Base-by-base conservation (phyloP, 1,284 basidiomycete genomes). In the Phellopilus nigrolimitatus region DNA sequence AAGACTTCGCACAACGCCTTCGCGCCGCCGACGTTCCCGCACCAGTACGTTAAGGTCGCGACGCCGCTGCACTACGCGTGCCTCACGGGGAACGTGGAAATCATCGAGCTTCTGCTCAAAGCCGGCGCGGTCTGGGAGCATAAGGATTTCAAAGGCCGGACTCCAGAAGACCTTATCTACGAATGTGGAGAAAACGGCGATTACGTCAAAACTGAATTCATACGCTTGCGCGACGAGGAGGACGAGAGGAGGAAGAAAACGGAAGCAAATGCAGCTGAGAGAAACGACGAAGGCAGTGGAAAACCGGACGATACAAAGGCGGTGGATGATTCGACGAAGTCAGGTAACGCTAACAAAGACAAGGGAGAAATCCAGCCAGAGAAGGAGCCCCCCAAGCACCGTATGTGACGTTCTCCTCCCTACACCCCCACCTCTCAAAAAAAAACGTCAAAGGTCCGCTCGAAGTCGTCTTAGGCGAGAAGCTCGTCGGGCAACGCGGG, bases 401-500 rank as follows among this genome's bases (percentile, higher is more conserved):
- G 39, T 25, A 41, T 24, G 22, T n/a, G 15, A 22, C 21, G 5
- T 17, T 21, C n/a, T 10, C n/a, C 6, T 15, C 12, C 4, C 27
- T 2, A 7, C 13, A 21, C 3, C 24, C n/a, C 10, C 15, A 42
- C n/a, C 19, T 15, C 33, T n/a, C n/a, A n/a, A 22, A 13, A 9
- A 17, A 19, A 27, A n/a, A 19, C 6, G 15, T 33, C n/a, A 13
- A 21, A 24, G 27, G 28, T 9, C 27, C 39, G 36, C 17, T 34
- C 24, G 47, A 48, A 33, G 22, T 30, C 25, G 10, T 33, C 5
- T 13, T 53, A 10, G 45, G 38, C 13, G 39, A 43, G 21, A 47
- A 53, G 17, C 36, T 53, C n/a, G 39, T 53, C n/a, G 51, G 51
- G 12, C 51, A 53, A 19, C 44, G 46, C 10, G 51, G 45, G 24